Percentiles rank a stretch among this genome's conserved stretches.
Conservation (phyloP, 768 basidiomycete genomes). For the Phylloporus arenicola region DNA sequence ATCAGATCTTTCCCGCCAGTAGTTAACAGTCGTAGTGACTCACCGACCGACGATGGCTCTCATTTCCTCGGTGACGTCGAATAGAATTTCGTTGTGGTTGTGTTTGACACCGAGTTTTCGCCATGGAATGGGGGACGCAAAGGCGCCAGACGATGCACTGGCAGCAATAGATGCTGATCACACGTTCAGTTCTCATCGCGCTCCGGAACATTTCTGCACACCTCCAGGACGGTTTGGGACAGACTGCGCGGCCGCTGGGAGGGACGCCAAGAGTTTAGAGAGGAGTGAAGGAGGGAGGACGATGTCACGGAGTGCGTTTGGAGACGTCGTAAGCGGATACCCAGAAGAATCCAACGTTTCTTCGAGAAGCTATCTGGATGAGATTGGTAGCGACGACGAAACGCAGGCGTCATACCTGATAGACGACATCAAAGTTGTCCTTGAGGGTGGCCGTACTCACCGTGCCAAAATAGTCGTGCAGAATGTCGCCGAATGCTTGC, state of each 20-base stretch:
- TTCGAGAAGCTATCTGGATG: constrained; percentile 65
- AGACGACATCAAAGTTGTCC: constrained; percentile 93
- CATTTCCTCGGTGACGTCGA: constrained; percentile 83
- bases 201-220: neutral
- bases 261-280: constrained; percentile 53
- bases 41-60: constrained; percentile 40
- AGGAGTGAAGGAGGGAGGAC: constrained; percentile 88
- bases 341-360: constrained; percentile 94
- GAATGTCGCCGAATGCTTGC: constrained; percentile 76
- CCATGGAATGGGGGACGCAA: constrained; percentile 93
- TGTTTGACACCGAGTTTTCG: constrained; percentile 78
- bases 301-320: constrained; percentile 87
- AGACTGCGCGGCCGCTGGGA: constrained; percentile 23
- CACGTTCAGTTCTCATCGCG: neutral
- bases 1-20: neutral
- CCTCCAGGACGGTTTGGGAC: constrained; percentile 27
- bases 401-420: constrained; percentile 55
- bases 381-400: neutral
- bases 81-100: constrained; percentile 87
- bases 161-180: constrained; percentile 31
- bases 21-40: neutral
- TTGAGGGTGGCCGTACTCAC: constrained; percentile 73
- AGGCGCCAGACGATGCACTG: constrained; percentile 41
- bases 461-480: constrained; percentile 85
- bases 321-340: constrained; percentile 85